Base-by-base conservation (phyloP, 2,329 filamentous ascomycete species). In the Ophiostoma ips region DNA sequence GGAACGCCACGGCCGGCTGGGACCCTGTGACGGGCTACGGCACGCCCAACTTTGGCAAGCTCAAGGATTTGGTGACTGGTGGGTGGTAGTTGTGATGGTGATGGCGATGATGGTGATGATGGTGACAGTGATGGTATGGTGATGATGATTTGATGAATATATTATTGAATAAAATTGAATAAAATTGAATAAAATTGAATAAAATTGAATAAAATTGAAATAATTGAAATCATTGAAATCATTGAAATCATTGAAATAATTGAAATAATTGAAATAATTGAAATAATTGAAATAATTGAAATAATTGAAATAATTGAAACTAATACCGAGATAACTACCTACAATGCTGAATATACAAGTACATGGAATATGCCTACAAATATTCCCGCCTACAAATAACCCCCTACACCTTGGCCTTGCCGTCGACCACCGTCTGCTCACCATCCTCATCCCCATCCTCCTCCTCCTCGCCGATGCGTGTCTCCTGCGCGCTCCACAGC, bases 401-500 rank as follows among this genome's bases (percentile, higher is more conserved):
- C n/a, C n/a, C n/a, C 38, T 48, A 45, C 19, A 10, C 33, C 28
- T 48, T 48, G 3, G 24, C 37, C 34, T 52, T 52, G 44, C 48
- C 52, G 44, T 55, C 51, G 12, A 18, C 11, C 12, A 53, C 35
- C n/a, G 10, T 24, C 33, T 55, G 52, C 7, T 30, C 35, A 36
- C 19, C 51, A 24, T 57, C 54, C 2, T 53, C 54, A 19, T 53
- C 43, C 5, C 51, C 53, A 7, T 24, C 31, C 10, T 36, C 35
- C 5, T 41, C 46, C 44, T 51, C 51, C n/a, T 48, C 45, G 19
- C 48, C 53, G 43, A 57, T 49, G 36, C 48, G 48, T 5, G 55
- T 58, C 38, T 58, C 57, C 28, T 58, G 57, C 45, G 56, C 57
- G 46, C 84, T 89, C 90, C 90, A 96, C 38, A 96, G 71, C 64